These are phyloP conservation scores for Raddia guianensis DNA, from an alignment of 176 grass and related monocot genomes.

Conservation along the genomic window DNA sequence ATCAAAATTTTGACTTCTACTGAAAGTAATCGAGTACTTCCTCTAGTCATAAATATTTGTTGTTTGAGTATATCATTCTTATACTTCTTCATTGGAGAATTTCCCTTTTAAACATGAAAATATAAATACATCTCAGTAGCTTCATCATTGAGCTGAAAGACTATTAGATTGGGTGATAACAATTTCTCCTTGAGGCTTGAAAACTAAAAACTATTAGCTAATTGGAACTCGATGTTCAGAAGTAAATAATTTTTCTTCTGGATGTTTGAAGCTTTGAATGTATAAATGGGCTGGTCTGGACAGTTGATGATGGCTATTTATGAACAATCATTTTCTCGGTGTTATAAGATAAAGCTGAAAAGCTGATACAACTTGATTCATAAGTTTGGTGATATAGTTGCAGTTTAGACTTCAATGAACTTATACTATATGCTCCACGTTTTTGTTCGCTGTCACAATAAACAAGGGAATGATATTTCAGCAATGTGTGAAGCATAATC, in stretches of 20 bases:
- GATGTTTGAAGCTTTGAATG: conserved; percentile 1
- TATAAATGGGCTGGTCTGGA: not conserved
- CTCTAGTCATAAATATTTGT: too few relatives aligned
- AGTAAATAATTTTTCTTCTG: not conserved
- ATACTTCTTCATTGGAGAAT: not conserved
- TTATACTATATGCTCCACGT: not conserved
- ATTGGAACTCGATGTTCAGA: not conserved
- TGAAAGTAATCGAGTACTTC: not conserved
- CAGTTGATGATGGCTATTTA: not conserved
- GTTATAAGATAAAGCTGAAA: not conserved
- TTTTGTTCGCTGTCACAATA: not conserved
- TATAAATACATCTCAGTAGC: not conserved
- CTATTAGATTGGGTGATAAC: not conserved
- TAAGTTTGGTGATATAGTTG: conserved; percentile 22
- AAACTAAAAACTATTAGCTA: not conserved
- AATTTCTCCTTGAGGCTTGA: not conserved
- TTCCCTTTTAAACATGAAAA: conserved; percentile 18
- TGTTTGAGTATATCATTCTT: not conserved
- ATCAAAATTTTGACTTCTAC: conserved; percentile 19
- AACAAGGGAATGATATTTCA: not conserved
- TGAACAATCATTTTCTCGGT: conserved; percentile 10
- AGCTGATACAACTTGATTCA: not conserved
- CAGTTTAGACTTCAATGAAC: not conserved
- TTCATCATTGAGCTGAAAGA: conserved; percentile 3
- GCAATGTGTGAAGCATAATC: not conserved